Evolutionary conservation across 768 basidiomycete genomes (phyloP), one percentile per base, ranked within the genome.

Genomic region (Hericium rajendrae): DNA sequence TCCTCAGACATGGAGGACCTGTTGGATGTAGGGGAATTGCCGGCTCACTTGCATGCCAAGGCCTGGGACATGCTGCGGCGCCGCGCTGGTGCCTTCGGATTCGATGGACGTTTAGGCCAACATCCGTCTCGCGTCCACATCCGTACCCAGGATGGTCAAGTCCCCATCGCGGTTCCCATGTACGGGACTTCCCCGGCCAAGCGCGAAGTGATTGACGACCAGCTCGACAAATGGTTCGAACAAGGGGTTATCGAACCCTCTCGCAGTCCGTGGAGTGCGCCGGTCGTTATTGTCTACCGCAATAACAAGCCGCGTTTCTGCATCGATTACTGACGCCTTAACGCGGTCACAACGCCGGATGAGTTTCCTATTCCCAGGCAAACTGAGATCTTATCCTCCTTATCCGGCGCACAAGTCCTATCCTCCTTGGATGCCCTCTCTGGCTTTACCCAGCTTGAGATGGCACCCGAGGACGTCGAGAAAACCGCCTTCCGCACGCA

Each of bases 311-410:
- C 64, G 2, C 48, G 59, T 9, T 51, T 67, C 40, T 60, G 58
- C 22, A 2, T 22, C 22, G 22, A 22, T 22, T 22, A 22, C 22
- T 2, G 2, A 22, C 22, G 22, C 22, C 54, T 66, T 6, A 66
- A 66, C 26, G 32, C 55, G 11, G 41, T 43, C n/a, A 56, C 55
- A 2, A 48, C 48, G 9, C 43, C 32, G 0, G 67, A 70, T 48
- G 65, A 70, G 58, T 70, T 68, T 48, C 68, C 68, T 18, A 59
- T 70, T 11, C 68, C 68, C 1, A 40, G 63, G 22, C 68, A 69
- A 53, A 28, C 48, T 1, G 64, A 66, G 18, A 69, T 71, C 0
- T 50, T 70, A 3, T 22, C 51, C 15, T 51, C 51, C 18, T 18
- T 51, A 10, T 26, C 51, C 3, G 51, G 51, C 8, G 26, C 69